Base-by-base conservation (phyloP, 371 early-diverging fungal species). In the Mucor ambiguus region DNA sequence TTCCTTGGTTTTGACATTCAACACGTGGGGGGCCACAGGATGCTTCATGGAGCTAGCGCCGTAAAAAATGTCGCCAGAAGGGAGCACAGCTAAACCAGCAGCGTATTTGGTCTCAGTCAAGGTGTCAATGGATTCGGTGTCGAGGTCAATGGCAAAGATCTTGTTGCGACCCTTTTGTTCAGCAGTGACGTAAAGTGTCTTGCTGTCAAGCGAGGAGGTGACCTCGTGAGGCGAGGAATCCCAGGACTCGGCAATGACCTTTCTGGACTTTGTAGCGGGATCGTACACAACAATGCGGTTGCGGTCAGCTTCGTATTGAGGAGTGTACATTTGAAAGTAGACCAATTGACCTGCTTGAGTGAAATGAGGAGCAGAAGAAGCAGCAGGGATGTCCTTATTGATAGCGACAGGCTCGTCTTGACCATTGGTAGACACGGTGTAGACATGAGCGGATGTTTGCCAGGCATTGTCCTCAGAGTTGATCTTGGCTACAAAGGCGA, bases 231-330 rank as follows among this genome's bases (percentile, higher is more conserved):
- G 91, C 38, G 86, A 87, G 22, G 87, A 77, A 60, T 92, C 87
- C 92, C 93, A 92, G 43, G 81, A 60, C 8, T 77, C 63, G 32
- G 84, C 88, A 26, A 92, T 66, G 4, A 71, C 58, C 0, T 60
- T 61, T 18, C 70, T 70, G 41, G 62, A 58, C 11, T 78, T 74
- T 0, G 79, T 77, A n/a, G 75, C 48, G 20, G 79, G 76, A 58
- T 88, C 79, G 63, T 89, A 86, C 20, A 92, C 20, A 37, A 87
- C 71, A 35, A 95, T 88, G 20, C 84, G 84, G 71, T 91, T 92
- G 56, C 88, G 87, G 64, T 94, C 95, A 0, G 93, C 75, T 75
- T 95, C 94, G 62, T 94, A 92, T 43, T 88, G 80, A 6, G 88
- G 88, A 14, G 67, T 72, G 30, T 70, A 64, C 93, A 92, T 93